Evolutionary conservation across 2,329 filamentous ascomycete genomes (phyloP), one percentile per base, ranked within the genome.

Genomic region (Parascedosporium putredinis): DNA sequence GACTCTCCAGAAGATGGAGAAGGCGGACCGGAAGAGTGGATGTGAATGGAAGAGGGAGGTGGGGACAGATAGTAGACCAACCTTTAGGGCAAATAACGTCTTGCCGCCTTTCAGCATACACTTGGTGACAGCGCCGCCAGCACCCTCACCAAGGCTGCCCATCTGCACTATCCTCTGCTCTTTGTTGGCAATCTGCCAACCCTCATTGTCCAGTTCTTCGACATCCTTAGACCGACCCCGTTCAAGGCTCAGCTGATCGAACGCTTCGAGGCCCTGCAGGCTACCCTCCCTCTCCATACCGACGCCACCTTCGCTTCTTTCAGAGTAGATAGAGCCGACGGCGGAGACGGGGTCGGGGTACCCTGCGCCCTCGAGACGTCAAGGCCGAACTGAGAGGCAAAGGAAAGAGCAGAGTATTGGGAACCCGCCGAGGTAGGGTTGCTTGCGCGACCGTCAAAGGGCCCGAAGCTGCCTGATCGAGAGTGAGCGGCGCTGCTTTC

Each of bases 21-120:
- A n/a, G n/a, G n/a, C n/a, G n/a, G n/a, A n/a, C n/a, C n/a, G n/a
- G n/a, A n/a, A n/a, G n/a, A n/a, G n/a, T n/a, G n/a, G n/a, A n/a
- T n/a, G n/a, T n/a, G n/a, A n/a, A n/a, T 31, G 27, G 12, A 31
- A 12, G 27, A 12, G 27, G 27, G 12, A 31, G 27, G 27, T 7
- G 27, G 27, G 6, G 12, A 50, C 3, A 12, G 20, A 14, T 16
- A 16, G 29, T 9, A 51, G 51, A 58, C 71, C 56, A 68, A 95
- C 91, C 83, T 98, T 98, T 49, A 98, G 70, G 6, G 93, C 93
- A 72, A 98, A 98, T 6, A 96, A 79, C 0, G 88, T 96, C 70
- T 94, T 95, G 53, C 89, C 90, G 34, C 86, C 88, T 64, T 88
- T 91, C 55, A 98, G 75, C 65, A 83, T 84, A 66, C 89, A 95